These are phyloP conservation scores for Isabelozyma heimii DNA, from an alignment of 805 yeast species.

Conservation along the genomic window DNA sequence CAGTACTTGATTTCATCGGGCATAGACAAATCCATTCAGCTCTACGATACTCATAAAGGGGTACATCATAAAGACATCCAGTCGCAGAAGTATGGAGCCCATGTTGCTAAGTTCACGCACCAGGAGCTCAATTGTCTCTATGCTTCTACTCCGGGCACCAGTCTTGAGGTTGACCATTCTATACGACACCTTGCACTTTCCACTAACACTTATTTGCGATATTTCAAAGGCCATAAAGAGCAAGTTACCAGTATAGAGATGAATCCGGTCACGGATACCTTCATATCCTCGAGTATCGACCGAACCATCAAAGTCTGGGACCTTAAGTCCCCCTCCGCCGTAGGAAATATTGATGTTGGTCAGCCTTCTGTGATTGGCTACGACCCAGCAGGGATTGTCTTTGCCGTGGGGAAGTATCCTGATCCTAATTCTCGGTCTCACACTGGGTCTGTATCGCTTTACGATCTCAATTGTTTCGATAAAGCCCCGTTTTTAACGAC, in stretches of 20 bases:
- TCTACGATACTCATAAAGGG: slow-evolving; percentile 75
- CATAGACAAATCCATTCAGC: slow-evolving; percentile 76
- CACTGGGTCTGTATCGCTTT: slow-evolving; percentile 42
- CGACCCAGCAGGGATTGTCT: slow-evolving; percentile 82
- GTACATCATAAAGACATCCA: slow-evolving; percentile 63
- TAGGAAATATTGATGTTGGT: slow-evolving; percentile 54
- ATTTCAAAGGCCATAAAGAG: slow-evolving; percentile 83
- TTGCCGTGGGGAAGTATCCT: slow-evolving; percentile 53
- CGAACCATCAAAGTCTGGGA: slow-evolving; percentile 89
- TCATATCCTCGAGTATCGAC: slow-evolving; percentile 71
- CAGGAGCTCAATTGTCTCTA: slow-evolving; percentile 68
- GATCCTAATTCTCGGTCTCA: slow-evolving; percentile 19
- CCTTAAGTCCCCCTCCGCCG: slow-evolving; percentile 60
- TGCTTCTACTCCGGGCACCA: slow-evolving; percentile 62
- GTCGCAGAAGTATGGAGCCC: slow-evolving; percentile 90
- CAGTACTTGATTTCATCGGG: slow-evolving; percentile 73
- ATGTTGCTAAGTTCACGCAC: slow-evolving; percentile 81
- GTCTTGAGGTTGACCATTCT: slow-evolving; percentile 56
- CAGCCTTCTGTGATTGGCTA: slow-evolving; percentile 60
- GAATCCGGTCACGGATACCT: slow-evolving; percentile 63
- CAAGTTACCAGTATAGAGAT: slow-evolving; percentile 72
- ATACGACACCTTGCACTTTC: slow-evolving; percentile 74
- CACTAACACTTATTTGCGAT: slow-evolving; percentile 77
- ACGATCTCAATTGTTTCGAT: slow-evolving; percentile 58
- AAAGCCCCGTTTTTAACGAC: slow-evolving; percentile 49